Conservation (phyloP, 1,139 yeast species). For the Taiozyma sp. region DNA sequence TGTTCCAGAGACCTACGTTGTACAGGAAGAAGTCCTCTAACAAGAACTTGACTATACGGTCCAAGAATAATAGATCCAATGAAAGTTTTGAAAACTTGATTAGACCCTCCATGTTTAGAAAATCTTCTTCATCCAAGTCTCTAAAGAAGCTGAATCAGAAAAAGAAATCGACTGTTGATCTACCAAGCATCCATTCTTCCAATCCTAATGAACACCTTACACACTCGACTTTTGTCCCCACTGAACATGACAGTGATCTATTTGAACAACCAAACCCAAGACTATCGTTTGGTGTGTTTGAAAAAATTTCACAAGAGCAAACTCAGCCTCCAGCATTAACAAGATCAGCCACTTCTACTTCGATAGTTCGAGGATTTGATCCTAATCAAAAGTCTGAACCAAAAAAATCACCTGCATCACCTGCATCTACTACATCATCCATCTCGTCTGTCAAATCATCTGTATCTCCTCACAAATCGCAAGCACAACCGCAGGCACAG, state of each 20-base stretch:
- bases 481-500: conserved; percentile 1
- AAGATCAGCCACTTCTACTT: conserved; percentile 32
- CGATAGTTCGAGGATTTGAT: conserved; percentile 42
- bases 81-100: conserved; percentile 1
- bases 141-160: conserved; percentile 16
- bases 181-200: conserved; percentile 3
- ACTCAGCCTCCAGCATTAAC: conserved; percentile 12
- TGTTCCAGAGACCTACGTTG: conserved; percentile 15
- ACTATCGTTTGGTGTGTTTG: conserved; percentile 23
- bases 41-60: conserved; percentile 10
- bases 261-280: conserved; percentile 25
- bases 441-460: conserved; percentile 4
- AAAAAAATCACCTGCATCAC: conserved; percentile 1
- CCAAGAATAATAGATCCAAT: conserved; percentile 11
- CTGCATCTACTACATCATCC: conserved; percentile 1
- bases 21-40: conserved; percentile 18
- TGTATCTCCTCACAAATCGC: not conserved
- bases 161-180: conserved; percentile 10
- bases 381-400: conserved; percentile 33
- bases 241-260: conserved; percentile 18
- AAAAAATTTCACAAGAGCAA: conserved; percentile 1
- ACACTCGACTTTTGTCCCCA: not conserved
- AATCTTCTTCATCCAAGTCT: conserved; percentile 21
- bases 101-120: conserved; percentile 16
- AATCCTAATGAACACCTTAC: not conserved